Evolutionary conservation across 1,284 basidiomycete genomes (phyloP), one percentile per base, ranked within the genome.

Genomic region (Tetrapyrgos nigripes): DNA sequence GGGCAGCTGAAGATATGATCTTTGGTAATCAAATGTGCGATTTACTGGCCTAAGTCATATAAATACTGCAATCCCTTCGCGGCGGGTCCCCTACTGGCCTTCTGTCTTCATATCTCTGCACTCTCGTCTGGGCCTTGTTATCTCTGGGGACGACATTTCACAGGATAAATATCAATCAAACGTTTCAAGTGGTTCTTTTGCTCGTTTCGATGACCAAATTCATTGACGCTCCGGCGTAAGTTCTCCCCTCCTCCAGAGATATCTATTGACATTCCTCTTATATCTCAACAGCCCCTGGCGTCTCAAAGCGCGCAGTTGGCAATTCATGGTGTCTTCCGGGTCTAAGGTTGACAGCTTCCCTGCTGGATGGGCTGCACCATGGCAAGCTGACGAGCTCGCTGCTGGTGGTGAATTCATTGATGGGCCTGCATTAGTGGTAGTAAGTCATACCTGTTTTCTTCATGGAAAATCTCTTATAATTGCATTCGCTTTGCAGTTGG

Each of bases 361-460:
- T 21, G 55, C 59, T 28, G 59, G 59, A 9, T 61, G 55, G 55
- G 45, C 55, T 23, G 33, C 55, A 11, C 45, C 55, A 6, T 57
- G 40, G 21, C 50, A 57, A 33, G 50, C 49, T 19, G 59, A 61
- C 17, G 55, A 51, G 26, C 10, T 58, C 10, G 50, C 50, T 23
- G 19, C n/a, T 17, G 43, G 28, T n/a, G 55, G 51, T 21, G 47
- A 57, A 21, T 57, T 61, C 50, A 31, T 57, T 44, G 55, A 51
- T 31, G 59, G 59, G 9, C 46, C 45, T 17, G 59, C 55, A 4
- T 4, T 53, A 23, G 21, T 61, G 14, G 53, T 58, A 51, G 57
- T 58, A 26, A 2, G 47, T 24, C 3, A 28, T 37, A 31, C 40
- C 14, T 21, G 17, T 27, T 23, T 53, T 33, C 44, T 28, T 27